phyloP scores from a whole-genome alignment of 345 rosid species.

The Brassica napus region DNA sequence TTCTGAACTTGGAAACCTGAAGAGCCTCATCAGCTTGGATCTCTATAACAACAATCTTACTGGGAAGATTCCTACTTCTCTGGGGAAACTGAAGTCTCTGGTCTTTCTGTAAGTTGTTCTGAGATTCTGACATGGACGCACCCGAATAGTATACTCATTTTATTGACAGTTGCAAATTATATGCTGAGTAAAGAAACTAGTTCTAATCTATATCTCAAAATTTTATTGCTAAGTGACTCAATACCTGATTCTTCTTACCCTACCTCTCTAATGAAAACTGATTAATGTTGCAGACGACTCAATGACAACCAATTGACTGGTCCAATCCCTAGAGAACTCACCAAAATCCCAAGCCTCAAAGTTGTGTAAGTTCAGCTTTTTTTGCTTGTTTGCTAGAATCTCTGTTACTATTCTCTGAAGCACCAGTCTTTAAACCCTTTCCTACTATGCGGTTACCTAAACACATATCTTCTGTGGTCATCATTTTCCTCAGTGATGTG shows the following conservation, averaged over 20 bases:
- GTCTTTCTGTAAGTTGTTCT: constrained; percentile 76
- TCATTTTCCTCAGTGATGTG: constrained; percentile 59
- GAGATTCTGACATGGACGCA: background rate
- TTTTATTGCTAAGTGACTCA: background rate
- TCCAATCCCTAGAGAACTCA: constrained; percentile 50
- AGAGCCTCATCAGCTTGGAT: constrained; percentile 93
- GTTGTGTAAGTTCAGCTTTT: constrained; percentile 30
- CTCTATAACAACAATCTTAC: constrained; percentile 87
- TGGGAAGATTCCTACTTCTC: constrained; percentile 72
- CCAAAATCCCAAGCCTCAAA: constrained; percentile 17
- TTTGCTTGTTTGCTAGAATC: background rate
- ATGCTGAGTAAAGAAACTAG: constrained; percentile 2
- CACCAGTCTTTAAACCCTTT: background rate
- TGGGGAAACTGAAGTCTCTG: constrained; percentile 83
- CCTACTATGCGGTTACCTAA: background rate
- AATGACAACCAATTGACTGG: constrained; percentile 77
- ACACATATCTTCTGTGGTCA: background rate
- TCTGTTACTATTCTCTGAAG: background rate
- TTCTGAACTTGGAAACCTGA: constrained; percentile 75
- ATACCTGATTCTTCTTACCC: background rate
- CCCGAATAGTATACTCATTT: background rate
- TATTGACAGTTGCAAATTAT: background rate
- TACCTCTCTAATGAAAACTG: background rate
- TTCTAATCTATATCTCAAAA: background rate
- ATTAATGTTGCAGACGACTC: constrained; percentile 46